Conservation (phyloP, 768 basidiomycete genomes). For the Filobasidium floriforme region DNA sequence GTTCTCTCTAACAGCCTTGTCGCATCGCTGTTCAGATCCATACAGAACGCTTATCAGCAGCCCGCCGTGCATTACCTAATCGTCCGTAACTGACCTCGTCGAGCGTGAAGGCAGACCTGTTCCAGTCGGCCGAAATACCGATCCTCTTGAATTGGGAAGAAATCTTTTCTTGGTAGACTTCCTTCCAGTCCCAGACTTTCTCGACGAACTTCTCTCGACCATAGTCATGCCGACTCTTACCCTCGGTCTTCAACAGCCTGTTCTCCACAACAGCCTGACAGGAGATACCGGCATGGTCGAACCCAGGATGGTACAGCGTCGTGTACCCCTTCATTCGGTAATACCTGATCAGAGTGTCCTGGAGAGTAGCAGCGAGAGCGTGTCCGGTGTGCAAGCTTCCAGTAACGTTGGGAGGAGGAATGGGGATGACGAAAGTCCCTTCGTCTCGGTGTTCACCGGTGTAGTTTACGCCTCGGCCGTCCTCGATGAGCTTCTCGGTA, state of each 20-base stretch:
- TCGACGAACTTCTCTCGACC: conserved; percentile 85
- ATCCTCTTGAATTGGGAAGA: conserved; percentile 78
- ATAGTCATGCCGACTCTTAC: conserved; percentile 82
- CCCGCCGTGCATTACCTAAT: no score
- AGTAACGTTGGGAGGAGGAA: conserved; percentile 94
- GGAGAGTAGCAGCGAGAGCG: conserved; percentile 80
- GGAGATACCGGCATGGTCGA: conserved; percentile 96
- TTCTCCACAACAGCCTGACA: conserved; percentile 97
- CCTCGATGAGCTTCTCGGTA: conserved; percentile 48
- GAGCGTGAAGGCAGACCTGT: conserved; percentile 92
- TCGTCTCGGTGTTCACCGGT: conserved; percentile 53
- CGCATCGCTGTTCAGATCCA: conserved; percentile 52
- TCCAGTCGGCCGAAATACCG: conserved; percentile 92
- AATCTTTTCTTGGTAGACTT: conserved; percentile 90
- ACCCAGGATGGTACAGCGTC: conserved; percentile 83
- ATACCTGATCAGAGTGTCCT: conserved; percentile 86
- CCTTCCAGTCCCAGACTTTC: conserved; percentile 93
- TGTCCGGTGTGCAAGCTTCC: conserved; percentile 94
- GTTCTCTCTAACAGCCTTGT: conserved; percentile 79
- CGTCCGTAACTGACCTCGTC: conserved; percentile 58
- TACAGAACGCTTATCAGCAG: no score
- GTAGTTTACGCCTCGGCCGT: conserved; percentile 45
- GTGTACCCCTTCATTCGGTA: conserved; percentile 93
- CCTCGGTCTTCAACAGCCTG: conserved; percentile 71
- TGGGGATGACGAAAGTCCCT: conserved; percentile 73